Base-by-base conservation (phyloP, 2,329 filamentous ascomycete species). In the Zymoseptoria brevis region DNA sequence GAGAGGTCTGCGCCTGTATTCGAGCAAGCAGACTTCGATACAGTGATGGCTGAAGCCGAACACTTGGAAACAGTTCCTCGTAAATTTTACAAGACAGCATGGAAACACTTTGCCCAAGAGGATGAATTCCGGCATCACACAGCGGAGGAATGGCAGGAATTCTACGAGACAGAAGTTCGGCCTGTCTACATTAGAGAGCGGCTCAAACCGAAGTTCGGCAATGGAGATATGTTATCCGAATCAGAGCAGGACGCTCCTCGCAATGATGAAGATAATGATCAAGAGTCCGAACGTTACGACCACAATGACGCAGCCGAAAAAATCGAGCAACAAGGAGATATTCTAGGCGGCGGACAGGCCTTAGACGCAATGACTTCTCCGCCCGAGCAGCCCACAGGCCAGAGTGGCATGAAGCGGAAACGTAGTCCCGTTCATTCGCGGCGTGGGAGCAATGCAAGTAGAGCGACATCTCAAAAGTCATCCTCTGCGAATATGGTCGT, bases 91-190 rank as follows among this genome's bases (percentile, higher is more conserved):
- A 30, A 35, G 19, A 35, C 16, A 26, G 52, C 52, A 13, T 54
- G 52, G 52, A 24, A 19, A 26, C 9, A 24, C 6, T 54, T 22
- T 22, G 52, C 52, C 19, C 16, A 54, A 35, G 26, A 24, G 19
- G 19, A 54, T 26, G 21, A 13, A 16, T 24, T n/a, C 16, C 35
- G 35, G 8, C 19, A 59, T 7, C 68, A 69, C 30, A 64, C 66
- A 8, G 65, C 66, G 1, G 53, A 64, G 24, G 61, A 64, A 26
- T 73, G 71, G 71, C 56, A 54, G 8, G 50, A 53, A 1, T 67
- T 68, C 45, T 74, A 67, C 29, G 57, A 68, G 45, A 48, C 61
- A 8, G 51, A 57, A 16, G 70, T 71, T 8, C 56, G 61, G 21
- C 71, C 72, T 1, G 56, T 61, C 4, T 67, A 64, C 21, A 16